Evolutionary conservation across 805 yeast genomes (phyloP), one percentile per base, ranked within the genome.

Genomic region (Barnettozyma siamensis): DNA sequence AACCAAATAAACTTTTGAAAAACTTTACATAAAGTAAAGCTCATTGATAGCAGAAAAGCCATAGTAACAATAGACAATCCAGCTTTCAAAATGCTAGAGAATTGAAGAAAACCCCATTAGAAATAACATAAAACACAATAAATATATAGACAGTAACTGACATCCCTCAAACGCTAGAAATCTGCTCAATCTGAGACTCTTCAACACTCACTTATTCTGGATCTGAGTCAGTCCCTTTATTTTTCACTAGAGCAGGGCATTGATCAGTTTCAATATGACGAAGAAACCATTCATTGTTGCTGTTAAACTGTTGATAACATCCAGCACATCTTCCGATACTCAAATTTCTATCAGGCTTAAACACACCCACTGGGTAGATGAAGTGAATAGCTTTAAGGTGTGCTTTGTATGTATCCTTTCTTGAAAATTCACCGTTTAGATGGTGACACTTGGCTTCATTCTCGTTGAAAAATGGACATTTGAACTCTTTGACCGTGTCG

Each of bases 401-500:
- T 55, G 83, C 83, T 53, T 83, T 83, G 62, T 73, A 84, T 4
- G 91, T 84, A 59, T 84, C 93, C 57, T 89, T 81, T 38, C 93
- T 69, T 10, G 84, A 75, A 53, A 84, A 84, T 35, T 78, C 80
- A 7, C 93, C 93, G 20, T 80, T 75, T 36, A 70, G 66, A 56
- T 84, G 93, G 56, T 84, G 93, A 37, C 63, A 59, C 38, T 55
- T 53, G 43, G 61, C 41, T 59, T 63, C 53, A 44, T 51, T 18
- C 38, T 50, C 41, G 50, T 51, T 64, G 67, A 63, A 83, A 60
- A 83, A 86, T 12, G 95, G 95, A 63, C 95, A 86, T 41, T 69
- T 71, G 60, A 80, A 85, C 8, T 91, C 94, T 64, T 85, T 86
- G 28, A 72, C 69, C 7, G 72, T 64, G n/a, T 80, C 81, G 57